These are phyloP conservation scores for Cladophialophora exuberans DNA, from an alignment of 2,329 filamentous ascomycete genomes.

Conservation along the genomic window DNA sequence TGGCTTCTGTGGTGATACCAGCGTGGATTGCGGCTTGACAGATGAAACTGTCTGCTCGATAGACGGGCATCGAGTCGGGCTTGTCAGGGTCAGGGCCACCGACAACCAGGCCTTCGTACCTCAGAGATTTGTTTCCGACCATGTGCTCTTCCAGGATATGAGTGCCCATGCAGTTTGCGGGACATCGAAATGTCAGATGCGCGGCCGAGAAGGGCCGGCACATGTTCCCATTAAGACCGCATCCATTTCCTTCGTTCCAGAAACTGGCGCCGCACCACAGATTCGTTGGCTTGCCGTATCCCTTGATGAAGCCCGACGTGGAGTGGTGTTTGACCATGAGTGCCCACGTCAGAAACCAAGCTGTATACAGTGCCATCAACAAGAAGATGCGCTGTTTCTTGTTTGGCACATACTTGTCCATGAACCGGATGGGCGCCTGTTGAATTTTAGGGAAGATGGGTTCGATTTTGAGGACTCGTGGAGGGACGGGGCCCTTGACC, in stretches of 20 bases:
- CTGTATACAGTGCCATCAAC: slow-evolving; percentile 47
- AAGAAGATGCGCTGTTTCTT: slow-evolving; percentile 49
- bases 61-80: slow-evolving; percentile 58
- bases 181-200: slow-evolving; percentile 59
- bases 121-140: slow-evolving; percentile 56
- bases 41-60: slow-evolving; percentile 87
- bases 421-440: slow-evolving; percentile 47
- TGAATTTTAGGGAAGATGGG: slow-evolving; percentile 52
- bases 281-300: slow-evolving; percentile 50
- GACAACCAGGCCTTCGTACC: slow-evolving; percentile 56
- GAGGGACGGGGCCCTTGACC: slow-evolving; percentile 53
- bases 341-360: slow-evolving; percentile 53
- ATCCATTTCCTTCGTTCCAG: slow-evolving; percentile 50
- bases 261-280: slow-evolving; percentile 52
- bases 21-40: slow-evolving; percentile 84
- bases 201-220: slow-evolving; percentile 59
- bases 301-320: slow-evolving; percentile 52
- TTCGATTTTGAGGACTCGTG: slow-evolving; percentile 48
- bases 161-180: slow-evolving; percentile 55
- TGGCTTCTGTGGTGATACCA: slow-evolving; percentile 70
- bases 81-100: slow-evolving; percentile 50
- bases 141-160: slow-evolving; percentile 54
- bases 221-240: slow-evolving; percentile 58
- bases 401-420: slow-evolving; percentile 51
- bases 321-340: slow-evolving; percentile 50